Percentiles rank a stretch among this genome's conserved stretches.
phyloP scores from a whole-genome alignment of 2,329 filamentous ascomycete species.

The Sporothrix sp. region DNA sequence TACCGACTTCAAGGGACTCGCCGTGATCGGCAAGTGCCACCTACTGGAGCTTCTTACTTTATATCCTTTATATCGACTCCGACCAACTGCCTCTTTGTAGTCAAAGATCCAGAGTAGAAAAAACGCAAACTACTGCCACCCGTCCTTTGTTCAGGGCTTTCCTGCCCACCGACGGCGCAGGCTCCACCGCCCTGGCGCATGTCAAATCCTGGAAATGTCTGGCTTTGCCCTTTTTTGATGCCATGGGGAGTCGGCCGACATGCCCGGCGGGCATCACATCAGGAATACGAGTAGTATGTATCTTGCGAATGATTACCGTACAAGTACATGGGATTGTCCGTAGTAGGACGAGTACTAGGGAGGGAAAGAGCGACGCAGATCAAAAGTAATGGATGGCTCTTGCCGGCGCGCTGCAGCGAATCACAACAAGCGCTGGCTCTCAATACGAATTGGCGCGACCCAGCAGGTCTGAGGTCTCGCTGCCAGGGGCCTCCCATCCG shows the following conservation, averaged over 20 bases:
- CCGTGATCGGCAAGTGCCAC: neutral
- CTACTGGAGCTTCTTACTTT: neutral
- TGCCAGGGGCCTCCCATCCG: conserved; percentile 4
- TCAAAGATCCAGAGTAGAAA: too few relatives aligned
- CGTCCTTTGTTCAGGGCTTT: neutral
- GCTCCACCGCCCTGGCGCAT: conserved; percentile 2
- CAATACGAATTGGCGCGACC: conserved; percentile 1
- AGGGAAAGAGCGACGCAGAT: neutral
- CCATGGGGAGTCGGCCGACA: neutral
- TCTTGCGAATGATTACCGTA: too few relatives aligned
- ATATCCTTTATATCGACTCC: too few relatives aligned
- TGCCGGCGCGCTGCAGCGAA: neutral
- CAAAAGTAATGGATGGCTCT: neutral
- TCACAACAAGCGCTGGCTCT: conserved; percentile 9
- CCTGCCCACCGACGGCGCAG: neutral
- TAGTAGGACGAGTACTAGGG: neutral
- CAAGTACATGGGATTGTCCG: neutral
- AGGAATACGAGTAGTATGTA: too few relatives aligned
- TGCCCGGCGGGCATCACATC: neutral
- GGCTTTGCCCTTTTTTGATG: neutral
- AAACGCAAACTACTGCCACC: neutral
- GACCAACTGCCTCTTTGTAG: too few relatives aligned
- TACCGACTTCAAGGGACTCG: neutral
- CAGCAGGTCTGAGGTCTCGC: too few relatives aligned
- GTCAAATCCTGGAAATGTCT: neutral